phyloP scores from a whole-genome alignment of 345 rosid genomes.

The Euphorbia peplus region DNA sequence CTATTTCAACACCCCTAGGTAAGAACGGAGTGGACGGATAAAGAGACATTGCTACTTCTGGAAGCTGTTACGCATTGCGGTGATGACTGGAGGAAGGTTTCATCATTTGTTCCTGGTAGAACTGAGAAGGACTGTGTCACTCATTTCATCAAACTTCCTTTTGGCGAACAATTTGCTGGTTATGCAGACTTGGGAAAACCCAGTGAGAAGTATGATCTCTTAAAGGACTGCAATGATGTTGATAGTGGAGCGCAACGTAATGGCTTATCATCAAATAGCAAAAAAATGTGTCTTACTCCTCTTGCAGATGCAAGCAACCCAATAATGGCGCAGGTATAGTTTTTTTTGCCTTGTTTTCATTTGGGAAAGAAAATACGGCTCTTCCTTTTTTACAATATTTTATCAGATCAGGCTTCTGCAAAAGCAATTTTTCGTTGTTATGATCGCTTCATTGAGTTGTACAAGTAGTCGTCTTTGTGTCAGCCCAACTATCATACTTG shows the following conservation, averaged over 20 bases:
- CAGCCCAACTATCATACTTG: no score
- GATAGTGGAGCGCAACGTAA: constrained; percentile 37
- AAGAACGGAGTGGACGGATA: constrained; percentile 73
- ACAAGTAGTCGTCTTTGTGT: neutral
- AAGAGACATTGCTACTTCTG: constrained; percentile 70
- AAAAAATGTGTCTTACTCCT: constrained; percentile 65
- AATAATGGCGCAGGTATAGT: constrained; percentile 88
- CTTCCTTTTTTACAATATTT: neutral
- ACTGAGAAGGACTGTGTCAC: constrained; percentile 78
- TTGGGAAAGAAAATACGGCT: neutral
- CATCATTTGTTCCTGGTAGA: constrained; percentile 75
- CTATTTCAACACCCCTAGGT: no score
- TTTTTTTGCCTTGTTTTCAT: constrained; percentile 9
- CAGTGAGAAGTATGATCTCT: constrained; percentile 29
- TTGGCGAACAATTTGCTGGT: constrained; percentile 63
- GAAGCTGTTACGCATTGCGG: constrained; percentile 77
- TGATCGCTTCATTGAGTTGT: neutral
- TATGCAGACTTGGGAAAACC: constrained; percentile 42
- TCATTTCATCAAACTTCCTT: constrained; percentile 82
- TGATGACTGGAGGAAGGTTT: constrained; percentile 93
- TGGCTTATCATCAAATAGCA: constrained; percentile 35
- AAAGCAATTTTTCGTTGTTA: neutral
- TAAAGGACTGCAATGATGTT: constrained; percentile 29
- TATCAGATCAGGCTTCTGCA: no score
- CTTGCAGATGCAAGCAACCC: constrained; percentile 98